phyloP scores from a whole-genome alignment of 2,329 filamentous ascomycete genomes.

The Fusarium sp. region DNA sequence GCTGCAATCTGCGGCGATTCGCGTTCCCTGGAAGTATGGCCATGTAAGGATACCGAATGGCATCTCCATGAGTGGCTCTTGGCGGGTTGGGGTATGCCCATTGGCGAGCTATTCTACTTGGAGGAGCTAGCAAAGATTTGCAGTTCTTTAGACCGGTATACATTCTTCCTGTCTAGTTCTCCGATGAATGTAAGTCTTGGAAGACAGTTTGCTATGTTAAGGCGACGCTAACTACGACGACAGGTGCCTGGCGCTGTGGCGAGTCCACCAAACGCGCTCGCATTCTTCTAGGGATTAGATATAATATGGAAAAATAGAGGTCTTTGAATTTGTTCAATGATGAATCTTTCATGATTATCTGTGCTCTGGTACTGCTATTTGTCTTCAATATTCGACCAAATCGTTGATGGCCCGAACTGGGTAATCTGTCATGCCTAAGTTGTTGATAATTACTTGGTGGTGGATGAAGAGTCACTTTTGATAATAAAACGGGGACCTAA shows the following conservation, averaged over 20 bases:
- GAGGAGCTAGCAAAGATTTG: slow-evolving; percentile 61
- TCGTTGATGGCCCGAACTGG: no score
- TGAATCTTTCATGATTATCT: not conserved
- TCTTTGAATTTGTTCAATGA: not conserved
- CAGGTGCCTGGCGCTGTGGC: slow-evolving; percentile 36
- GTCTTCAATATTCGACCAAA: no score
- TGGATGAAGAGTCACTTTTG: no score
- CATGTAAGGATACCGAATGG: slow-evolving; percentile 44
- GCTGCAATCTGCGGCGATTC: slow-evolving; percentile 60
- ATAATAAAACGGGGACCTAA: no score
- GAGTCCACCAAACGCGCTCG: slow-evolving; percentile 34
- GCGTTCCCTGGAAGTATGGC: slow-evolving; percentile 59
- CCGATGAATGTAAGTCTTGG: slow-evolving; percentile 57
- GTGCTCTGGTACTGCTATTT: not conserved
- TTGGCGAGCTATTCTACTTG: slow-evolving; percentile 55
- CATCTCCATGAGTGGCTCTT: slow-evolving; percentile 60
- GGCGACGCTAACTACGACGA: not conserved
- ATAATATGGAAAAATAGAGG: not conserved
- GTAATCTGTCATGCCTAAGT: no score
- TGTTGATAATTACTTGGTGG: no score
- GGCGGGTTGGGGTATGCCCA: slow-evolving; percentile 64
- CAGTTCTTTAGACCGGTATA: slow-evolving; percentile 63
- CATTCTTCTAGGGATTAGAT: slow-evolving; percentile 22
- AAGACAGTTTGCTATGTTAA: not conserved
- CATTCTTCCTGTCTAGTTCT: slow-evolving; percentile 64